Percentiles rank a stretch among this genome's conserved stretches.
phyloP scores from a whole-genome alignment of 2,329 filamentous ascomycete species.

The Cadophora malorum region DNA sequence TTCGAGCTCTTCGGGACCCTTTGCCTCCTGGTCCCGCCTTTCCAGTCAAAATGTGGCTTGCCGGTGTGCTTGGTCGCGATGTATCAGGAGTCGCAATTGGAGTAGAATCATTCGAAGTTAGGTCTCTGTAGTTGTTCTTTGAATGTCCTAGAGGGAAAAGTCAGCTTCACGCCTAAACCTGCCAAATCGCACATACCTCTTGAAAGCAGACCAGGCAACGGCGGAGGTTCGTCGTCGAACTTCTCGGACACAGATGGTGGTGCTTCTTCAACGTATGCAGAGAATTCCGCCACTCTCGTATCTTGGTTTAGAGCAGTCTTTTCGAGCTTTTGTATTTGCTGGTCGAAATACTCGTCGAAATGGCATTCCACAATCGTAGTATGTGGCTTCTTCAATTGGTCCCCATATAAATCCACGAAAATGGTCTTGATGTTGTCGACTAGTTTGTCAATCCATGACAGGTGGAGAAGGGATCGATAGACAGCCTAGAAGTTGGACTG shows the following conservation, averaged over 20 bases:
- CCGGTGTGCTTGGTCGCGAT: slow-evolving; percentile 81
- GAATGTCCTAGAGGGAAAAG: slow-evolving; percentile 34
- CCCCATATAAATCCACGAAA: slow-evolving; percentile 88
- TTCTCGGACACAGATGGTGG: slow-evolving; percentile 34
- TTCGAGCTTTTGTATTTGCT: slow-evolving; percentile 85
- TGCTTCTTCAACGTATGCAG: slow-evolving; percentile 37
- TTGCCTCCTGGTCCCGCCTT: slow-evolving; percentile 79
- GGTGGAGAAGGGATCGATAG: slow-evolving; percentile 91
- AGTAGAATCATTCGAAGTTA: slow-evolving; percentile 61
- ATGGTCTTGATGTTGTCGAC: slow-evolving; percentile 94
- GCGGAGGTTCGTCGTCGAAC: slow-evolving; percentile 56
- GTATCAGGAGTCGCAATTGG: slow-evolving; percentile 74
- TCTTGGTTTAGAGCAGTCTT: slow-evolving; percentile 53
- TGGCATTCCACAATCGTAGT: slow-evolving; percentile 80
- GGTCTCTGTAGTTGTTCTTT: slow-evolving; percentile 42
- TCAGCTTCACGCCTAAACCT: slow-evolving; percentile 18
- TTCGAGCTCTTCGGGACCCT: slow-evolving; percentile 80
- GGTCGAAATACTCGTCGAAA: slow-evolving; percentile 94
- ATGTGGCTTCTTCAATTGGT: slow-evolving; percentile 82
- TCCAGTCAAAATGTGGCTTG: slow-evolving; percentile 70
- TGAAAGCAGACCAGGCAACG: slow-evolving; percentile 48
- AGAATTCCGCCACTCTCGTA: slow-evolving; percentile 37
- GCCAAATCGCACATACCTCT: slow-evolving; percentile 34
- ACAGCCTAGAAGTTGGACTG: slow-evolving; percentile 69
- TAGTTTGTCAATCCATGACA: slow-evolving; percentile 96